These are phyloP conservation scores for Metroxylon sagu DNA, from an alignment of 176 grass and related monocot genomes.

Conservation along the genomic window DNA sequence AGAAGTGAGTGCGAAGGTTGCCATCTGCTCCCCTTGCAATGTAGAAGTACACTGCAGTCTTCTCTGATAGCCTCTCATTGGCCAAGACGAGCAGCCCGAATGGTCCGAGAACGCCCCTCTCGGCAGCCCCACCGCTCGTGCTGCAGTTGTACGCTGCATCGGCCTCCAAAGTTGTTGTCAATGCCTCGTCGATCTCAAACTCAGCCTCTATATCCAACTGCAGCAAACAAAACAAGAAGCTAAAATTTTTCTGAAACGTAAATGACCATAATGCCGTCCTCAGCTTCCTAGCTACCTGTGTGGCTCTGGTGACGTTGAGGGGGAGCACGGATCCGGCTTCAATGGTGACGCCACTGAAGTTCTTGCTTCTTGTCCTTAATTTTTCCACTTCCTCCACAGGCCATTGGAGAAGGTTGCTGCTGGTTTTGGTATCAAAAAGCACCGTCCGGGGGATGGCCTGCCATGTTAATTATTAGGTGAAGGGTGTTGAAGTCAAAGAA, in stretches of 20 bases:
- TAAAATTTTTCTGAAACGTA: too few relatives aligned
- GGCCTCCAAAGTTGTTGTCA: slow-evolving; percentile 19
- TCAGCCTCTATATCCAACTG: slow-evolving; percentile 74
- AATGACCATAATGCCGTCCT: too few relatives aligned
- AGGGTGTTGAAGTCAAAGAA: too few relatives aligned
- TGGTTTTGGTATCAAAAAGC: slow-evolving; percentile 67
- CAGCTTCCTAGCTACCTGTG: slow-evolving; percentile 24
- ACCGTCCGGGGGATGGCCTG: slow-evolving; percentile 74
- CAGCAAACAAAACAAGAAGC: background rate
- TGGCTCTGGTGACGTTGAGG: slow-evolving; percentile 38
- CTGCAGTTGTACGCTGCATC: slow-evolving; percentile 72
- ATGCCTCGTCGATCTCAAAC: slow-evolving; percentile 42
- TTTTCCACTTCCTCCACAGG: slow-evolving; percentile 68
- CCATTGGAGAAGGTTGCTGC: slow-evolving; percentile 79
- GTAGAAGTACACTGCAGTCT: slow-evolving; percentile 86
- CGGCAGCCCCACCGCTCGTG: slow-evolving; percentile 51
- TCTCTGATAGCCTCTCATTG: slow-evolving; percentile 35
- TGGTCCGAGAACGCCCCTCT: slow-evolving; percentile 45
- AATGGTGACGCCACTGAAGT: slow-evolving; percentile 44
- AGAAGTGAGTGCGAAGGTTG: slow-evolving; percentile 53
- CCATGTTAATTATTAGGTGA: background rate
- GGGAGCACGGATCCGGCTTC: slow-evolving; percentile 41
- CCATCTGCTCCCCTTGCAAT: slow-evolving; percentile 49
- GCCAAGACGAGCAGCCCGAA: slow-evolving; percentile 76
- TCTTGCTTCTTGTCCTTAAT: slow-evolving; percentile 43